Conservation (phyloP, 441 rosid species). For the Adansonia gregorii region DNA sequence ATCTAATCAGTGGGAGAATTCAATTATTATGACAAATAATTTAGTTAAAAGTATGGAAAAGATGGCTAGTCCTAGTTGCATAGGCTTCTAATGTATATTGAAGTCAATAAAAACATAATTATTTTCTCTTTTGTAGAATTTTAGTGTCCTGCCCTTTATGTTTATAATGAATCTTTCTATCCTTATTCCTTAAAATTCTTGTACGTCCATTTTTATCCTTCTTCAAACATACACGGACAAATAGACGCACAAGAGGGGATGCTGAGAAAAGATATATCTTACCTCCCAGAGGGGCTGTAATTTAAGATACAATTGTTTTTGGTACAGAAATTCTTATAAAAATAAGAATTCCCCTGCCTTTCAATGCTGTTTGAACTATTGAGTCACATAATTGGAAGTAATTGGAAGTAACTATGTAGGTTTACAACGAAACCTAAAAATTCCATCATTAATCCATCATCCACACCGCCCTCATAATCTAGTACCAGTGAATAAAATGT, state of each 20-base stretch:
- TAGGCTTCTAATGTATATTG: not conserved
- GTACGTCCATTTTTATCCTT: not conserved
- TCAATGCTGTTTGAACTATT: slow-evolving; percentile 2
- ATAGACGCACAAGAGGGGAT: not conserved
- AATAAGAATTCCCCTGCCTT: slow-evolving; percentile 1
- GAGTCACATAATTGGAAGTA: not conserved
- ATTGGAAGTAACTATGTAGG: slow-evolving; percentile 10
- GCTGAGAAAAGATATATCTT: no score
- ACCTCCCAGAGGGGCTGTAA: no score
- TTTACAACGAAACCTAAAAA: not conserved
- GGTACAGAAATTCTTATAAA: slow-evolving; percentile 7
- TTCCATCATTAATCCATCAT: not conserved
- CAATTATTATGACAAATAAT: not conserved
- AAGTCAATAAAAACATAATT: not conserved
- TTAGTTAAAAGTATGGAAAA: not conserved
- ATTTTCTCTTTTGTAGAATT: not conserved
- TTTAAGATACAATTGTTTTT: no score
- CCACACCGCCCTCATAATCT: not conserved
- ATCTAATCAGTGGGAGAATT: not conserved
- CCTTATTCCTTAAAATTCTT: not conserved
- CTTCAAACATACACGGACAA: not conserved
- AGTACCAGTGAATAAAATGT: not conserved
- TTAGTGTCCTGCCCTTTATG: not conserved
- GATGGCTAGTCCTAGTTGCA: not conserved
- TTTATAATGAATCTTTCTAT: not conserved